Evolutionary conservation across 345 rosid species (phyloP), one percentile per base, ranked within the genome.

Genomic region (Acer yangbiense): DNA sequence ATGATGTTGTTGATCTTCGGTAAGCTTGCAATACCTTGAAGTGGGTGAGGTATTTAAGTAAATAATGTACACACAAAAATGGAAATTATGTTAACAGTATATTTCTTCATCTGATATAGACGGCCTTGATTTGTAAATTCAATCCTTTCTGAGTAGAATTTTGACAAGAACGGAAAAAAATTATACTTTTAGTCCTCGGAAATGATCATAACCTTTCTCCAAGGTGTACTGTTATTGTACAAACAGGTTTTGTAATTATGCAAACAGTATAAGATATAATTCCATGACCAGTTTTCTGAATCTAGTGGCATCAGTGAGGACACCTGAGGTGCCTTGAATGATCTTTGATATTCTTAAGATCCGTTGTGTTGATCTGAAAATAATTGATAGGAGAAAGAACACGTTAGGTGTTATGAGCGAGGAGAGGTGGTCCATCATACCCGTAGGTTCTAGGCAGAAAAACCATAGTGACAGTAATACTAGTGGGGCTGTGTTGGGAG

Each of bases 1-100:
- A 82, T 79, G 89, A 97, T n/a, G 88, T 97, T 74, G 81, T 94
- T 58, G 98, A 94, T 89, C 99, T 97, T 76, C 94, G 98, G 74
- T 94, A 69, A 90, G 85, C 75, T 46, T 69, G 73, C 61, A 68
- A 62, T 62, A 46, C 11, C 32, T 58, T 18, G 55, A 71, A 2
- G 16, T 48, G 6, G 44, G 18, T 16, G 29, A 68, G 73, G 73
- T 66, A 9, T 64, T 62, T 50, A 29, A 46, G 72, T 41, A 55
- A 57, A 68, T 58, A 67, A 16, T 50, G 46, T 58, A n/a, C 9
- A 39, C 10, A 1, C 0, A 2, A 6, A 63, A 52, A 9, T 4
- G 54, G 20, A 50, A 50, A 50, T 64, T 57, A 20, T 14, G 61
- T 29, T 23, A 29, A 12, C 5, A 7, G 18, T 21, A 16, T 8